Conservation (phyloP, 75 land plant species). For the Isoetes taiwanensis region DNA sequence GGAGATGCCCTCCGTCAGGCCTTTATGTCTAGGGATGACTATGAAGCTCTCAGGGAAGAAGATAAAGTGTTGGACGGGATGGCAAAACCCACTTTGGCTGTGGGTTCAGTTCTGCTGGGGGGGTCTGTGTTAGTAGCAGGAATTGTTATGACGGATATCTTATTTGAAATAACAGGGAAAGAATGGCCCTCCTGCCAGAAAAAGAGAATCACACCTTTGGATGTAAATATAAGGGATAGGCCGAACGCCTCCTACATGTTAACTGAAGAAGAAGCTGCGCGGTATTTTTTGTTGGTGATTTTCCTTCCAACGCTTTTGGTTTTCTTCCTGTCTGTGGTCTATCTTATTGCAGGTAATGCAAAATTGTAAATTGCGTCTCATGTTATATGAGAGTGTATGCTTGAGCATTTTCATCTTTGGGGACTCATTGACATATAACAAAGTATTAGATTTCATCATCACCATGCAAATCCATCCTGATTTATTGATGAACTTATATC, state of each 20-base stretch:
- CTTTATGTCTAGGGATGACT: conserved; percentile 88
- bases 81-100: conserved; percentile 33
- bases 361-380: not conserved
- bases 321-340: conserved; percentile 39
- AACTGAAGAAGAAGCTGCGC: conserved; percentile 73
- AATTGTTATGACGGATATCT: conserved; percentile 34
- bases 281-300: conserved; percentile 64
- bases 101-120: conserved; percentile 13
- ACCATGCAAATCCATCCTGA: not conserved
- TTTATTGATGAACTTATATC: not conserved
- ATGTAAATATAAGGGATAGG: conserved; percentile 20
- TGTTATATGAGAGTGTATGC: not conserved
- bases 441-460: not conserved
- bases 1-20: conserved; percentile 78
- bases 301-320: conserved; percentile 57
- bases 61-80: conserved; percentile 50
- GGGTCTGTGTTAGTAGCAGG: conserved; percentile 29
- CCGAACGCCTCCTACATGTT: conserved; percentile 26
- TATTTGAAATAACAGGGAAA: conserved; percentile 32
- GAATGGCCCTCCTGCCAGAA: conserved; percentile 52
- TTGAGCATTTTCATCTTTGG: not conserved
- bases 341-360: conserved; percentile 70
- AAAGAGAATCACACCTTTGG: conserved; percentile 20
- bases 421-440: no score
- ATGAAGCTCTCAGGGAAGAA: conserved; percentile 60